Conservation (phyloP, 2,329 filamentous ascomycete species). For the Fusarium illudens region DNA sequence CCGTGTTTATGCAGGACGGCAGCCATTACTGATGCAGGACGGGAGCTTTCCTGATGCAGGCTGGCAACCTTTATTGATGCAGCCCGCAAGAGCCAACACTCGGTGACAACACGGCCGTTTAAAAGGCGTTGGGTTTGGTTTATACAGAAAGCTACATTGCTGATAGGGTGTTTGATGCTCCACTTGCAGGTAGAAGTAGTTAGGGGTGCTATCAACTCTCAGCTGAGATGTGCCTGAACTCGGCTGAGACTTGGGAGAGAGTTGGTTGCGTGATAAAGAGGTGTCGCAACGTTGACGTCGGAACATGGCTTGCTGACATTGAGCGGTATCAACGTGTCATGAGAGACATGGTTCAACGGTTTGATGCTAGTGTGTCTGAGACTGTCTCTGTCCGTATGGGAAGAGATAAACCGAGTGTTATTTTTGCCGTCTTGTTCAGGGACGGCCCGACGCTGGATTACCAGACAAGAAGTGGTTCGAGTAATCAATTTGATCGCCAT, state of each 20-base stretch:
- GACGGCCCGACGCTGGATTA: background rate
- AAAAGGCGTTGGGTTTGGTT: background rate
- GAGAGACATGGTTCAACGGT: background rate
- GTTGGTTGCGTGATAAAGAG: background rate
- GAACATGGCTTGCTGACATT: background rate
- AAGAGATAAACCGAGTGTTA: background rate
- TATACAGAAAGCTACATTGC: background rate
- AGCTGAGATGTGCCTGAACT: background rate
- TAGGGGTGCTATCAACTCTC: background rate
- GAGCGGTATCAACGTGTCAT: background rate
- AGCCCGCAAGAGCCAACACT: background rate
- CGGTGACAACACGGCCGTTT: background rate
- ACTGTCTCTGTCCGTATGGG: background rate
- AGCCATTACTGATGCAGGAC: background rate
- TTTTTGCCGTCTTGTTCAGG: background rate
- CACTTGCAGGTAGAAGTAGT: background rate
- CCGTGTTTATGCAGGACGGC: constrained; percentile 27
- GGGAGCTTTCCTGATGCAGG: background rate
- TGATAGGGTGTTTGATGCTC: background rate
- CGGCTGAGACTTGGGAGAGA: background rate
- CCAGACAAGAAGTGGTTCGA: background rate
- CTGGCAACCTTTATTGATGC: background rate
- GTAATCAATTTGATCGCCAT: background rate
- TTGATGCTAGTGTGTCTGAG: background rate
- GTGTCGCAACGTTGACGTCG: background rate